Evolutionary conservation across 83 land plant genomes (phyloP).

Genomic region (Picea engelmannii): DNA sequence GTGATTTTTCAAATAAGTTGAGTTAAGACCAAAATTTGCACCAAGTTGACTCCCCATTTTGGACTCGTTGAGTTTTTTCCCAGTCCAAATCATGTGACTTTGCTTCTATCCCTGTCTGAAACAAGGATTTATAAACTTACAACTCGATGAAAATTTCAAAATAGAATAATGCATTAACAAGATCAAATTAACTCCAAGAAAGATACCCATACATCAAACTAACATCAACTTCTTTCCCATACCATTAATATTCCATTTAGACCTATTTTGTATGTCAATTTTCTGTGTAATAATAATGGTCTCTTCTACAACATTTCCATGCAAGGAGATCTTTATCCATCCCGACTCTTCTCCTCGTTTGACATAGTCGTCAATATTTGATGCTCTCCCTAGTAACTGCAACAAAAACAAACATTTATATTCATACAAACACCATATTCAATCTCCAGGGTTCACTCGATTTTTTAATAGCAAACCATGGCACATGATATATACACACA

Average conservation of each 20-base stretch:
- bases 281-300: conserved; percentile 55
- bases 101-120: no score
- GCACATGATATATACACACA: conserved; percentile 1
- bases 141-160: no score
- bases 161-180: no score
- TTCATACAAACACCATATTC: neutral
- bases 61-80: no score
- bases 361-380: conserved; percentile 87
- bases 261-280: conserved; percentile 76
- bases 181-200: no score
- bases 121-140: no score
- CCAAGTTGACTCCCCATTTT: no score
- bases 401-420: neutral
- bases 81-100: no score
- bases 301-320: conserved; percentile 46
- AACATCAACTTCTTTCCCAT: neutral
- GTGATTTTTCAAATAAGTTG: no score
- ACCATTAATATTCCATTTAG: conserved; percentile 93
- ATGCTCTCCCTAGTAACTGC: conserved; percentile 88
- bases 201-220: no score
- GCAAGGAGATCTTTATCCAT: conserved; percentile 65
- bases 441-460: neutral
- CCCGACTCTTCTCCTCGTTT: conserved; percentile 93
- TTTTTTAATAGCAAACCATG: neutral
- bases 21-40: no score